Conservation (phyloP, 73 alveolate species). For the Paramecium sonneborni region DNA sequence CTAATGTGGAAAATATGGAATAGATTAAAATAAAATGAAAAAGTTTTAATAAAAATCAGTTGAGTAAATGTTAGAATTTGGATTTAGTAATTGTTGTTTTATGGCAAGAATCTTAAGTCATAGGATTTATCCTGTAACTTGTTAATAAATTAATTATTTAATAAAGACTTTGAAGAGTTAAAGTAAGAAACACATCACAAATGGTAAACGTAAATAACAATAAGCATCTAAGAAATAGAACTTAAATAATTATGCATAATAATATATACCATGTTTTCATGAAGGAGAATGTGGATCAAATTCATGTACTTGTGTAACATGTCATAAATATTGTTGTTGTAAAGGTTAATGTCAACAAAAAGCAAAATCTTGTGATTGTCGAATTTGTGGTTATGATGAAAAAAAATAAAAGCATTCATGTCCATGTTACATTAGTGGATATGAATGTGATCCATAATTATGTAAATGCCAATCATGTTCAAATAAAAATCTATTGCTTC, state of each 20-base stretch:
- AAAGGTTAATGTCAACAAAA: neutral
- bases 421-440: constrained; percentile 5
- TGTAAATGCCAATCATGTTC: neutral
- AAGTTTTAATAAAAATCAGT: neutral
- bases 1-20: neutral
- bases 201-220: neutral
- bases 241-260: neutral
- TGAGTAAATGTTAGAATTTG: neutral
- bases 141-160: neutral
- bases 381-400: constrained; percentile 3
- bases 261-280: constrained; percentile 39
- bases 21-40: neutral
- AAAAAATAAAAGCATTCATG: neutral
- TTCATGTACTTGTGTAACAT: neutral
- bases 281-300: constrained; percentile 47
- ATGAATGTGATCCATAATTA: constrained; percentile 23
- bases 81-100: constrained; percentile 42
- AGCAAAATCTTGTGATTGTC: neutral
- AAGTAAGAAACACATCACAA: neutral
- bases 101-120: neutral
- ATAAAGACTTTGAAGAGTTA: neutral
- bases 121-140: neutral
- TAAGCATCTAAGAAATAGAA: neutral
- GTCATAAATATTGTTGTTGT: constrained; percentile 44
- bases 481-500: neutral